Base-by-base conservation (phyloP, 257 asterid species). In the Anisodus tanguticus region DNA sequence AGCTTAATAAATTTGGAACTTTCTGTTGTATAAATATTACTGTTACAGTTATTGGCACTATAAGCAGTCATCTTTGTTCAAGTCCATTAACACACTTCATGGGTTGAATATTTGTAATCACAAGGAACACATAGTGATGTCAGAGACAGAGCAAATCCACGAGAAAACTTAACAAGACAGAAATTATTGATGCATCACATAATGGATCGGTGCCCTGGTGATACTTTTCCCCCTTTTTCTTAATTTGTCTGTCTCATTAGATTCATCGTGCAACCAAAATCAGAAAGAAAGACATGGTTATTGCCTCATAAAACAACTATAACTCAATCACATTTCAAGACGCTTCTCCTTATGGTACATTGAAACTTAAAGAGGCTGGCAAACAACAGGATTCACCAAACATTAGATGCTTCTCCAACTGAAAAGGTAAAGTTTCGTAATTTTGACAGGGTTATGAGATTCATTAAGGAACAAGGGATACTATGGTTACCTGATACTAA, bases 321-420 rank as follows among this genome's bases (percentile, higher is more conserved):
- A 72, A 72, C 60, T 72, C n/a, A 11, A 47, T 72, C 59, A 72
- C n/a, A 72, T 45, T 49, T 72, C 58, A 72, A 72, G 39, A 72
- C 11, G 13, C 80, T 72, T 11, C 63, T 76, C 47, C 63, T 76
- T 11, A 8, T 2, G 45, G 31, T 15, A 13, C 49, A 77, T 77
- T 77, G 64, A 77, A 53, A 77, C 31, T 77, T 53, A 26, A 77
- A 15, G 47, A 51, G 9, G 15, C 64, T 0, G 66, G 49, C 26
- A 53, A 53, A 26, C 13, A 26, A 51, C 66, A 26, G 82, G 63
- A 11, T 53, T 77, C 60, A 77, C 2, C 49, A 77, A 51, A 2
- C 9, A 31, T 53, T 53, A 51, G 47, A 53, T 51, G 63, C 49
- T 26, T 53, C 64, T 76, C 19, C 19, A 77, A 6, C 49, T 55